phyloP scores from a whole-genome alignment of 139 green algal species.

The Tetradesmus obliquus region DNA sequence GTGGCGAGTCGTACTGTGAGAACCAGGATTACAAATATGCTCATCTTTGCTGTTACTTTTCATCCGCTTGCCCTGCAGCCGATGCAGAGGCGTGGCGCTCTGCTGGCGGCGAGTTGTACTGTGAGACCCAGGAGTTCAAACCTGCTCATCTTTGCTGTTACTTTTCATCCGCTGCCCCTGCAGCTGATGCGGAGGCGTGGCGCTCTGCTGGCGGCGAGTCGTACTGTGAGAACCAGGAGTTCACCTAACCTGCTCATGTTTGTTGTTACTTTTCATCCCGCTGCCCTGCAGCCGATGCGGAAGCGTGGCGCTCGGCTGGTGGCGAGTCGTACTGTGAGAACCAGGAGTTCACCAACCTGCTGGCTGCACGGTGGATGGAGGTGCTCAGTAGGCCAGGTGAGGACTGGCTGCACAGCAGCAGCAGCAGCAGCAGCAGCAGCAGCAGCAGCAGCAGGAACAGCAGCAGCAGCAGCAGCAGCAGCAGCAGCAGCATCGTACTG shows the following conservation, averaged over 20 bases:
- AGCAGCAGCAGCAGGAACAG: background rate
- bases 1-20: no score
- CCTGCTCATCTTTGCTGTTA: no score
- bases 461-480: background rate
- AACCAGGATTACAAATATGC: no score
- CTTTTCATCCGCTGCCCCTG: background rate
- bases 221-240: no score
- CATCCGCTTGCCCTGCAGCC: background rate
- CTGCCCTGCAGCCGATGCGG: slow-evolving; percentile 33
- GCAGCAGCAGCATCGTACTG: slow-evolving; percentile 27
- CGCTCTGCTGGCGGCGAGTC: no score
- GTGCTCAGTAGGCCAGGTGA: slow-evolving; percentile 35
- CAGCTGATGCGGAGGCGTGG: background rate
- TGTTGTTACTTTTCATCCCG: no score
- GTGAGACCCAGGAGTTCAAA: no score
- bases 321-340: slow-evolving; percentile 46
- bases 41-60: no score
- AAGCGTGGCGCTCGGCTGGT: slow-evolving; percentile 25
- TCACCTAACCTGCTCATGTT: background rate
- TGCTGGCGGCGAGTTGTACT: no score
- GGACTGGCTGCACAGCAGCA: background rate
- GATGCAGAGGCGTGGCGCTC: no score
- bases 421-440: background rate
- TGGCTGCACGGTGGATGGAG: slow-evolving; percentile 27
- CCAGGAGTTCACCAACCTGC: slow-evolving; percentile 38